Evolutionary conservation across 768 basidiomycete species (phyloP), one percentile per base, ranked within the genome.

Genomic region (Kwoniella newhampshirensis): DNA sequence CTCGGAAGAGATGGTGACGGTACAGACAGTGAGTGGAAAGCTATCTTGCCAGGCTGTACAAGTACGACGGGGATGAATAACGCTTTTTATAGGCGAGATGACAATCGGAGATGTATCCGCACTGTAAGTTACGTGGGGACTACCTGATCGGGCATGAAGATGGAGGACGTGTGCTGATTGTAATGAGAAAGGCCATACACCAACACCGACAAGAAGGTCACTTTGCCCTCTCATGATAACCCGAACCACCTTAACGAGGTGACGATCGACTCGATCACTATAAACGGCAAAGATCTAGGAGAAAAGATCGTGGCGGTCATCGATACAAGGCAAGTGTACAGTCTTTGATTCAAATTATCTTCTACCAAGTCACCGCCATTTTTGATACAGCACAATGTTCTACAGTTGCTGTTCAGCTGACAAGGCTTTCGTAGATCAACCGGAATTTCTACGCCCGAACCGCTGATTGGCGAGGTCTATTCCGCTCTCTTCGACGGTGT

Each of bases 381-480:
- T n/a, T n/a, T n/a, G n/a, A n/a, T n/a, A n/a, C n/a, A n/a, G n/a
- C n/a, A n/a, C n/a, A n/a, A n/a, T n/a, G n/a, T n/a, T n/a, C n/a
- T n/a, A n/a, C n/a, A n/a, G n/a, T 37, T n/a, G 35, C 35, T 37
- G 35, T 37, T 37, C n/a, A 9, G 35, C 11, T 43, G 42, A 43
- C 20, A 43, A 8, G 20, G 20, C 21, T 20, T 15, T 43, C 9
- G 21, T 20, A 47, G 45, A 20, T 47, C 45, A 6, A 47, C 45
- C 25, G 20, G n/a, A 3, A 47, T 47, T 28, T 20, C 45, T 9
- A 47, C 45, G 26, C 45, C 45, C 17, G 45, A 47, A n/a, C 45
- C 45, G 30, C 18, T 47, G 45, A 47, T 47, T 8, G 45, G 27
- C 26, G 45, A 47, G 20, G 30, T 47, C 45, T 47, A 47, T 18